Evolutionary conservation across 1,139 yeast species (phyloP).

Genomic region (Pichia sp.): DNA sequence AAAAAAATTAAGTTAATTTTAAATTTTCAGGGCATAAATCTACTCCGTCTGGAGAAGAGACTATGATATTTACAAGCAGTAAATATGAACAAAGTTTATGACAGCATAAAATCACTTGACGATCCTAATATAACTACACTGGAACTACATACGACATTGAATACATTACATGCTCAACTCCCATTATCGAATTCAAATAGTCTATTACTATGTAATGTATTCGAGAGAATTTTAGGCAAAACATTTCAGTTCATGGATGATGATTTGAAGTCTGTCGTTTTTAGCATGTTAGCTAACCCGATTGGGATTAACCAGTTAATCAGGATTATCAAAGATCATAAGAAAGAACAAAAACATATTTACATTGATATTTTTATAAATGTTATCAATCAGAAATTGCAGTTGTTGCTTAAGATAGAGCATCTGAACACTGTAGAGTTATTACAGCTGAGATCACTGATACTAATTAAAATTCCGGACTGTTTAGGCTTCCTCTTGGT

Average conservation of each 20-base stretch:
- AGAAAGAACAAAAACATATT: background rate
- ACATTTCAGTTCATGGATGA: slow-evolving; percentile 8
- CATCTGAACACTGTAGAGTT: background rate
- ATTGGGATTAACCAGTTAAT: slow-evolving; percentile 6
- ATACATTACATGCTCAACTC: slow-evolving; percentile 5
- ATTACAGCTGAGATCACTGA: background rate
- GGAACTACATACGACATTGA: slow-evolving; percentile 7
- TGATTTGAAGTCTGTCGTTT: background rate
- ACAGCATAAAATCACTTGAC: too few relatives aligned
- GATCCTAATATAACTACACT: slow-evolving; percentile 3
- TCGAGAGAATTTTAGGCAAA: slow-evolving; percentile 9
- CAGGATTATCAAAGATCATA: background rate
- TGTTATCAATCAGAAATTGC: background rate
- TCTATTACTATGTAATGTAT: slow-evolving; percentile 3
- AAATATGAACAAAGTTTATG: too few relatives aligned
- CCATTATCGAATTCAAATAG: slow-evolving; percentile 5
- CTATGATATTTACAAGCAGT: too few relatives aligned
- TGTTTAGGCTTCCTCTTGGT: slow-evolving; percentile 1
- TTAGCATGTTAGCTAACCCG: background rate
- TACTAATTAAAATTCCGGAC: slow-evolving; percentile 1
- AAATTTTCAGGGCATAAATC: too few relatives aligned
- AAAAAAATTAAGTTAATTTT: too few relatives aligned
- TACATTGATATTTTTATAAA: slow-evolving; percentile 1
- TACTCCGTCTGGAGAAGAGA: too few relatives aligned
- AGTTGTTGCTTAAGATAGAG: too few relatives aligned